These are phyloP conservation scores for Capsella rubella DNA, from an alignment of 441 rosid species.

Conservation along the genomic window DNA sequence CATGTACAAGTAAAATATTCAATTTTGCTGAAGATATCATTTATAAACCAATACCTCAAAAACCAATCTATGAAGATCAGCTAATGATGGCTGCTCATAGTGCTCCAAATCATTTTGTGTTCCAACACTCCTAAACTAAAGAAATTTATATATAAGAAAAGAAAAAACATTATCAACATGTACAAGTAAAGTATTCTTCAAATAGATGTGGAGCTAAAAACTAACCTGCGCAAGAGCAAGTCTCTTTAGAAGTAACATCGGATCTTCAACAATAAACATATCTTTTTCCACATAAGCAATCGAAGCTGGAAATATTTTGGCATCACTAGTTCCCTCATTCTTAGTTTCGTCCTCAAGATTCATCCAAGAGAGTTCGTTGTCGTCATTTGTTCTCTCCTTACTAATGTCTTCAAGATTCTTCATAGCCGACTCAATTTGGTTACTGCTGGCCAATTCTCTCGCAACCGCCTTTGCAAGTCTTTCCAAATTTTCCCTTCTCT, in stretches of 20 bases:
- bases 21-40: conserved; percentile 75
- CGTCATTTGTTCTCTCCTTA: conserved; percentile 61
- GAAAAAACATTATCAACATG: background rate
- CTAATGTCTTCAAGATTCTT: conserved; percentile 39
- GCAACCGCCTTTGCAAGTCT: background rate
- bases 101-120: conserved; percentile 46
- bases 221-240: conserved; percentile 82
- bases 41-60: conserved; percentile 84
- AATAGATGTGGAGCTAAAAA: background rate
- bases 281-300: conserved; percentile 79
- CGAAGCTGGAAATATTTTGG: conserved; percentile 75
- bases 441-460: background rate
- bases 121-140: conserved; percentile 75
- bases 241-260: conserved; percentile 72
- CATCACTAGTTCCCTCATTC: conserved; percentile 58
- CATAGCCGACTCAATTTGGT: background rate
- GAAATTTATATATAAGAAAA: background rate
- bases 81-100: conserved; percentile 82
- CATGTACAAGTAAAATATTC: background rate
- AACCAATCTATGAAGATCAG: conserved; percentile 87
- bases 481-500: background rate
- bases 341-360: conserved; percentile 50
- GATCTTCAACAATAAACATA: conserved; percentile 82
- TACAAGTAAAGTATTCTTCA: background rate
- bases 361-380: conserved; percentile 35